These are phyloP conservation scores for Rubus parviflorus DNA, from an alignment of 306 rosid species.

Conservation along the genomic window DNA sequence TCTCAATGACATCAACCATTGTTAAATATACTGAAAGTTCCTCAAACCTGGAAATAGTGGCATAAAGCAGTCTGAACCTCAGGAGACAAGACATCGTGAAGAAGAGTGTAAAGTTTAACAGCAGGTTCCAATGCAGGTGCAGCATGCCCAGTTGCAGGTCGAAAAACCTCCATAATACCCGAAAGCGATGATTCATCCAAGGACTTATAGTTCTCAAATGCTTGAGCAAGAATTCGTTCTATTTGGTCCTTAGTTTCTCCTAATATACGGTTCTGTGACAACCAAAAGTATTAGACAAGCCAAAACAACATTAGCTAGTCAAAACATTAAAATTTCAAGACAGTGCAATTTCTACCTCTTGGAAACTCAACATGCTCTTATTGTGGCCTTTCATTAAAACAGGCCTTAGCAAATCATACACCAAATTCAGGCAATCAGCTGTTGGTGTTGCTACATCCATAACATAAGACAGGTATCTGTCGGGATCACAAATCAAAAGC, in stretches of 20 bases:
- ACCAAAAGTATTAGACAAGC: constrained; percentile 18
- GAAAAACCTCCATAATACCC: constrained; percentile 76
- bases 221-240: constrained; percentile 73
- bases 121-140: constrained; percentile 96
- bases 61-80: constrained; percentile 91
- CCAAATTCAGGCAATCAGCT: constrained; percentile 91
- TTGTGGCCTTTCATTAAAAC: constrained; percentile 76
- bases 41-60: constrained; percentile 90
- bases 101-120: constrained; percentile 82
- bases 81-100: constrained; percentile 90
- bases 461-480: constrained; percentile 84
- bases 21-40: constrained; percentile 22
- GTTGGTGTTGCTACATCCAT: constrained; percentile 99
- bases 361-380: constrained; percentile 90
- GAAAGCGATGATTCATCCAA: constrained; percentile 78
- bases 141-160: constrained; percentile 67
- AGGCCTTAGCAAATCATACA: constrained; percentile 66
- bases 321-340: constrained; percentile 1
- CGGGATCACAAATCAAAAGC: constrained; percentile 20
- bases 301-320: constrained; percentile 20
- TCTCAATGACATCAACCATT: constrained; percentile 21
- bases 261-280: constrained; percentile 77
- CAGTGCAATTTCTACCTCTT: constrained; percentile 63
- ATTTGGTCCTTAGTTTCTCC: constrained; percentile 95
- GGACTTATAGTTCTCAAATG: constrained; percentile 88